Evolutionary conservation across 2,329 filamentous ascomycete genomes (phyloP), one percentile per base, ranked within the genome.

Genomic region (Ceratocystis colombiana): DNA sequence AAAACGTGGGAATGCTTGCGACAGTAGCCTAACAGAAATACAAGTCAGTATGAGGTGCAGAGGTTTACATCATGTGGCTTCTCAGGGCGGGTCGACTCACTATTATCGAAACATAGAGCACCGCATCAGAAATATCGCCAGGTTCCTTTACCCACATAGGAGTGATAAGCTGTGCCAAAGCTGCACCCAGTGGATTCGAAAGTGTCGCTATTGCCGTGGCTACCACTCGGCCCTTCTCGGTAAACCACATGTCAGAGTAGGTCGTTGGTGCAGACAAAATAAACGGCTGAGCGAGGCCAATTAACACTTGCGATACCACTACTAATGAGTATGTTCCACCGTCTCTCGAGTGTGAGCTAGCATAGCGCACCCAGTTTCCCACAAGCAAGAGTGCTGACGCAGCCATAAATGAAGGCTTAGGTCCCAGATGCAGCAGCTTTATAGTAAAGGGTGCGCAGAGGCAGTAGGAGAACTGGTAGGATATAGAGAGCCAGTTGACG

Each of bases 221-320:
- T 65, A 88, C 87, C 12, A 96, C 89, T 65, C 94, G 84, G 6
- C 92, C 93, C 45, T 66, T 67, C 33, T 72, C 63, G 1, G 90
- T 92, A 76, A 97, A 97, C 94, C 94, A 97, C 68, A 96, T 79
- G 73, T 96, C 92, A 65, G 89, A 94, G 76, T 96, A 99, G 69
- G 90, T 81, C 0, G 94, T 93, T 0, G 94, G 93, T 0, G 93
- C 90, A 5, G 88, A 86, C 8, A 97, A 83, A 12, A 96, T 90
- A 74, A 97, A 97, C 0, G 94, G 92, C 73, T 99, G 94, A 0
- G 90, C 86, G 48, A 96, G 80, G 0, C 93, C 94, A 64, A 89
- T 90, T 68, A 99, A 75, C 73, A 97, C 88, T 77, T 97, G 93
- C 3, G 93, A 93, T 71, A 95, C 86, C 88, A 97, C 90, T 69